Conservation (phyloP, 257 asterid species). For the Petunia secreta region DNA sequence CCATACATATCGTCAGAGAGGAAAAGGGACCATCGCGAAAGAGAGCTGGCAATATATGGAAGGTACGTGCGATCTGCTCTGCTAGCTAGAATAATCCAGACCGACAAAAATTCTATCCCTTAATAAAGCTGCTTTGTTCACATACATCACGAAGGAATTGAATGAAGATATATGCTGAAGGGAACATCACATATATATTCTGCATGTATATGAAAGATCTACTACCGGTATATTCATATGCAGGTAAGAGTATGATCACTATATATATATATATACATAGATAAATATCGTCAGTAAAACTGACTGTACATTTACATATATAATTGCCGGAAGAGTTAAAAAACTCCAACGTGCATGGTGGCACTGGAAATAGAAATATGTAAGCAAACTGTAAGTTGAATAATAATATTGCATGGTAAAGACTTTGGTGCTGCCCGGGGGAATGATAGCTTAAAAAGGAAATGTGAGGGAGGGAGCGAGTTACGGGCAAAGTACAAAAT, state of each 20-base stretch:
- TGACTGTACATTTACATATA: not conserved
- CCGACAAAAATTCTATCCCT: too few species aligned
- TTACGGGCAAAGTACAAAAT: not conserved
- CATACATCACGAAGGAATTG: too few species aligned
- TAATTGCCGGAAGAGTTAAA: not conserved
- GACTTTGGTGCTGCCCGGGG: not conserved
- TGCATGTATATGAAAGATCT: not conserved
- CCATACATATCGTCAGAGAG: not conserved
- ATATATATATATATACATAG: too few species aligned
- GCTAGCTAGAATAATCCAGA: too few species aligned
- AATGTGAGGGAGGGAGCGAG: constrained; percentile 18
- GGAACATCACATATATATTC: not conserved
- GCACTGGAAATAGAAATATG: not conserved
- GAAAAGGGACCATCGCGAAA: not conserved
- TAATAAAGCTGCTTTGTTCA: too few species aligned
- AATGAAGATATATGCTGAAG: too few species aligned
- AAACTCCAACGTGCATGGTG: too few species aligned
- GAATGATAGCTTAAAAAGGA: not conserved
- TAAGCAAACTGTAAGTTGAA: not conserved
- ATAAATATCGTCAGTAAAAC: constrained; percentile 18
- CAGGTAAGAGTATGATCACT: not conserved
- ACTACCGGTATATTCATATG: not conserved
- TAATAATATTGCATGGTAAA: not conserved
- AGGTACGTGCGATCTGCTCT: too few species aligned
- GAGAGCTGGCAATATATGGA: too few species aligned